Percentiles rank a stretch among this genome's conserved stretches.
phyloP scores from a whole-genome alignment of 352 stramenopile species.

The Globisporangium radiosum region DNA sequence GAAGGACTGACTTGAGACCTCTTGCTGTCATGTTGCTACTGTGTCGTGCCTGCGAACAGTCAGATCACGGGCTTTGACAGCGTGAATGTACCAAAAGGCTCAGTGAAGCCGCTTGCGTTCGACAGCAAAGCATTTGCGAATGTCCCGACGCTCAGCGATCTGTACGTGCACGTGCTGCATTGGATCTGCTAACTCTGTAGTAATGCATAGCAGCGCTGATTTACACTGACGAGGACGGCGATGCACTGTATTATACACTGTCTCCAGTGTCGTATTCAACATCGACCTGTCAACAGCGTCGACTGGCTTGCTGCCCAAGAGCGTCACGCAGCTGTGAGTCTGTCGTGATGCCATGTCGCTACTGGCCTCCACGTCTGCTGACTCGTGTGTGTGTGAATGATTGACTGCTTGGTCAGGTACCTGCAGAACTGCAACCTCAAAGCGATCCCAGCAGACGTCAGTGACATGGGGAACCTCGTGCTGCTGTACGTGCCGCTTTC shows the following conservation, averaged over 20 bases:
- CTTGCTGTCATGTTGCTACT: not conserved
- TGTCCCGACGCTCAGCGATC: constrained; percentile 23
- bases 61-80: constrained; percentile 70
- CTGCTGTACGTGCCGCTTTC: constrained; percentile 29
- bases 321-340: constrained; percentile 30
- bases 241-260: too few species aligned
- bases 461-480: constrained; percentile 39
- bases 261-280: constrained; percentile 43
- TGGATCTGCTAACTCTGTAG: not conserved
- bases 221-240: too few species aligned
- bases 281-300: constrained; percentile 44
- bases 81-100: constrained; percentile 47
- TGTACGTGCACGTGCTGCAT: constrained; percentile 27
- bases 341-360: too few species aligned
- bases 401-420: constrained; percentile 17
- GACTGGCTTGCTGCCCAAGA: constrained; percentile 44
- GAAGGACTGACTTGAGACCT: too few species aligned
- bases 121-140: constrained; percentile 37
- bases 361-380: not conserved
- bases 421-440: constrained; percentile 70
- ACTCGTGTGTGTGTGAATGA: not conserved
- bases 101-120: constrained; percentile 44
- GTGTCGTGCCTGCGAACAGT: constrained; percentile 12
- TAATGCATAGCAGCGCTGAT: not conserved
- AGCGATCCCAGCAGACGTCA: constrained; percentile 37